Conservation (phyloP, 2,329 filamentous ascomycete genomes). For the Trichoderma simmonsii region DNA sequence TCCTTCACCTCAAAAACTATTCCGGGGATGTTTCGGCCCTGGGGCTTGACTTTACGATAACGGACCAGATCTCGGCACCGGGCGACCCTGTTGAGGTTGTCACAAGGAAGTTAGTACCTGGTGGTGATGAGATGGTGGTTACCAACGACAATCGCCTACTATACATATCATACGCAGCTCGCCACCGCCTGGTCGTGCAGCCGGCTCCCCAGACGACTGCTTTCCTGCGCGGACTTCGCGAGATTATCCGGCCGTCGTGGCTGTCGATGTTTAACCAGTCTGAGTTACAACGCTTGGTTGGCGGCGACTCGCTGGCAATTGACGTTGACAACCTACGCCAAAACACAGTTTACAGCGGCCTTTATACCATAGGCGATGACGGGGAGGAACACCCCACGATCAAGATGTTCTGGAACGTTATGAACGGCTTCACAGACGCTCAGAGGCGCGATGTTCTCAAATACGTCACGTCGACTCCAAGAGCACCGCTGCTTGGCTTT, state of each 20-base stretch:
- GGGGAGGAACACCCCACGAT: constrained; percentile 81
- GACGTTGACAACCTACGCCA: constrained; percentile 80
- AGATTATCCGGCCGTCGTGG: constrained; percentile 90
- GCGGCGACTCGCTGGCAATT: constrained; percentile 81
- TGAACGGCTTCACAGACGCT: constrained; percentile 69
- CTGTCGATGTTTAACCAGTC: constrained; percentile 98
- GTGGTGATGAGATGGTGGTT: constrained; percentile 73
- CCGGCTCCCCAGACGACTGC: constrained; percentile 77
- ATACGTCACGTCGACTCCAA: constrained; percentile 90
- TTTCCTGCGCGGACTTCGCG: constrained; percentile 80
- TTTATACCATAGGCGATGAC: constrained; percentile 89
- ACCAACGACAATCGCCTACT: constrained; percentile 89
- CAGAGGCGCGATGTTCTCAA: constrained; percentile 86
- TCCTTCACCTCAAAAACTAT: constrained; percentile 81
- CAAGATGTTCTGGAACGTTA: constrained; percentile 85
- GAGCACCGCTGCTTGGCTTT: constrained; percentile 87
- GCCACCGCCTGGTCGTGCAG: constrained; percentile 80
- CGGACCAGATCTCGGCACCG: constrained; percentile 58
- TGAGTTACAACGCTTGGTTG: constrained; percentile 89
- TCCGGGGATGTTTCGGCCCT: constrained; percentile 68
- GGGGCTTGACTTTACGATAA: constrained; percentile 83
- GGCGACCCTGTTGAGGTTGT: constrained; percentile 55
- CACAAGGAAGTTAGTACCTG: constrained; percentile 71
- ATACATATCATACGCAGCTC: constrained; percentile 91
- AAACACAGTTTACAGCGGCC: constrained; percentile 83